These are phyloP conservation scores for Axilococcus clingmanii DNA, from an alignment of 139 green algal species.

Conservation along the genomic window DNA sequence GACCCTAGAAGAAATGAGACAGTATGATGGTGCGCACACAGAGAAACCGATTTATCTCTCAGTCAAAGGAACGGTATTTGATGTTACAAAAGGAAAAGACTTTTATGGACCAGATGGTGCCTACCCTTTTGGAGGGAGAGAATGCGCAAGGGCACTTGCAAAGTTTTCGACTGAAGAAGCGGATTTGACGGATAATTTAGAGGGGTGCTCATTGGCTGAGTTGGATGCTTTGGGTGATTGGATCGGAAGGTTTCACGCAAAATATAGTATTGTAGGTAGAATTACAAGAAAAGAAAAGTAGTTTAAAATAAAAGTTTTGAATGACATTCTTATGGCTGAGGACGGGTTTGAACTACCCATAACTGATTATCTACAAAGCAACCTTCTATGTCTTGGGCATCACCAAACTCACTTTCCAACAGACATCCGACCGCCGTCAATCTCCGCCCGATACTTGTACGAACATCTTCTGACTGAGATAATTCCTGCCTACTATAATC, in stretches of 20 bases:
- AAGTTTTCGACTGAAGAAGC: slow-evolving; percentile 56
- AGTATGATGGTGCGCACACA: slow-evolving; percentile 45
- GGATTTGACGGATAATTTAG: slow-evolving; percentile 59
- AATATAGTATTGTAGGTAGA: slow-evolving; percentile 55
- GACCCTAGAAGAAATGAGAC: slow-evolving; percentile 46
- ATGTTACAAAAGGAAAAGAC: slow-evolving; percentile 49
- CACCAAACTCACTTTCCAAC: slow-evolving; percentile 60
- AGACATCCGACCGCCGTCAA: slow-evolving; percentile 45
- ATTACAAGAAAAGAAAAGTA: slow-evolving; percentile 15
- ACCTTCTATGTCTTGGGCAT: slow-evolving; percentile 89
- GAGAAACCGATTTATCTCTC: slow-evolving; percentile 55
- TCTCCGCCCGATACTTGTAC: slow-evolving; percentile 24
- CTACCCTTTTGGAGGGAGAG: slow-evolving; percentile 76
- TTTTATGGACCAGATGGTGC: slow-evolving; percentile 76
- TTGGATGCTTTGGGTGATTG: slow-evolving; percentile 61
- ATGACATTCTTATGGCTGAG: slow-evolving; percentile 68
- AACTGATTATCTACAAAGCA: slow-evolving; percentile 54
- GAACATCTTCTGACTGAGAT: slow-evolving; percentile 8
- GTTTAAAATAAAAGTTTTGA: neutral
- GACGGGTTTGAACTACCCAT: slow-evolving; percentile 86
- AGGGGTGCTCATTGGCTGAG: slow-evolving; percentile 42
- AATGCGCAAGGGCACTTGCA: slow-evolving; percentile 71
- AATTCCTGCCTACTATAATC: slow-evolving; percentile 73
- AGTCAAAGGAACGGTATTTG: slow-evolving; percentile 61
- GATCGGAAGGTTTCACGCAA: slow-evolving; percentile 58